phyloP scores from a whole-genome alignment of 495 filamentous ascomycete genomes.

The Tuber microsphaerosporum region DNA sequence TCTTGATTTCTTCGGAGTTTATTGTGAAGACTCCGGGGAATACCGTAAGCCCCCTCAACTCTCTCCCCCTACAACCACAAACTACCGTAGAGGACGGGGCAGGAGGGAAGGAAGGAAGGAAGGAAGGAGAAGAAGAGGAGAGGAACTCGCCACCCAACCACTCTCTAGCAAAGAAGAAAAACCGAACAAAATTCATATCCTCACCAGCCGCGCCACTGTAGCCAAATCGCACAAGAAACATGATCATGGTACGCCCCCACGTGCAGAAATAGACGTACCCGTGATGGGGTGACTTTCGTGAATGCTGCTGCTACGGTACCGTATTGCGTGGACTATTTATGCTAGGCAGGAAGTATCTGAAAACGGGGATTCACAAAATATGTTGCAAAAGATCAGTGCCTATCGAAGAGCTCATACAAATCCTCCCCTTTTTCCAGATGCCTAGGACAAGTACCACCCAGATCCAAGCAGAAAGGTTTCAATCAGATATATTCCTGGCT shows the following conservation, averaged over 20 bases:
- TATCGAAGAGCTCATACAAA: no score
- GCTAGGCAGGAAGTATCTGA: no score
- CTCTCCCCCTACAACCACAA: neutral
- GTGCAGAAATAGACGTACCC: neutral
- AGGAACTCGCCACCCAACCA: neutral
- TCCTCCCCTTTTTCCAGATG: no score
- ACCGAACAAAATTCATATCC: neutral
- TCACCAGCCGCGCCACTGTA: neutral
- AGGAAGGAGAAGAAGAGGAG: neutral
- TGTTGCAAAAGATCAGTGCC: no score
- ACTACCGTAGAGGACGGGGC: no score
- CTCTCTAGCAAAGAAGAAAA: neutral
- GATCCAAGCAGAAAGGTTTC: no score
- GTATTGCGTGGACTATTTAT: no score
- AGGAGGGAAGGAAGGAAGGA: no score
- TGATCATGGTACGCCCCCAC: neutral
- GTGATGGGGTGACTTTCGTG: neutral
- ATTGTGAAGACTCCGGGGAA: neutral
- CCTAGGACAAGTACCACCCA: no score
- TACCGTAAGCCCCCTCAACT: neutral
- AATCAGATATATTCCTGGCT: no score
- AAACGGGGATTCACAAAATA: no score
- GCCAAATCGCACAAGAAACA: neutral
- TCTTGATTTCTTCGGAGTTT: neutral
- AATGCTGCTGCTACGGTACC: neutral